These are phyloP conservation scores for Phaseolus coccineus DNA, from an alignment of 331 rosid genomes.

Conservation along the genomic window DNA sequence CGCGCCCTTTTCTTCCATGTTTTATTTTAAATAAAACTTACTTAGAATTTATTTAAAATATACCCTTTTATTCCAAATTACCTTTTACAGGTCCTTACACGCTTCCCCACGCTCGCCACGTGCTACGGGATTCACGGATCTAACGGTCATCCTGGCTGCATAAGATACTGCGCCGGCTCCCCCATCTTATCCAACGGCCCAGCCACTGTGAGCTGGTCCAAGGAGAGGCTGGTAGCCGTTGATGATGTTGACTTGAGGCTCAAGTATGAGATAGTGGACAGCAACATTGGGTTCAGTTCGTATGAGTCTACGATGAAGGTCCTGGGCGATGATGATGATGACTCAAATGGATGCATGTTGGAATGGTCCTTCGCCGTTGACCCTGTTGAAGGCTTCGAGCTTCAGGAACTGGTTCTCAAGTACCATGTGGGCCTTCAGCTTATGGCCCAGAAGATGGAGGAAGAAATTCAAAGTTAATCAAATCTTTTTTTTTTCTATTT, in stretches of 20 bases:
- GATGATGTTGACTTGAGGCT: slow-evolving; percentile 48
- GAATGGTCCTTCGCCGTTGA: slow-evolving; percentile 64
- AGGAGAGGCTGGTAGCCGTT: slow-evolving; percentile 58
- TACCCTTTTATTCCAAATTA: no score
- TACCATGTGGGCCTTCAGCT: slow-evolving; percentile 44
- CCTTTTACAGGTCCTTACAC: no score
- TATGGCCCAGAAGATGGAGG: slow-evolving; percentile 59
- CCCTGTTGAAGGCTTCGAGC: slow-evolving; percentile 56
- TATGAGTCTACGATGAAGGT: slow-evolving; percentile 60
- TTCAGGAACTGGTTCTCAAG: slow-evolving; percentile 48
- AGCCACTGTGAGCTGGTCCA: slow-evolving; percentile 53
- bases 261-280: slow-evolving; percentile 66
- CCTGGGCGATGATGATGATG: background rate
- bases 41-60: no score
- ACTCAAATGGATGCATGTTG: slow-evolving; percentile 48
- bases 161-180: slow-evolving; percentile 68
- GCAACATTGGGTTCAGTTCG: slow-evolving; percentile 63
- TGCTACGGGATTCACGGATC: slow-evolving; percentile 68
- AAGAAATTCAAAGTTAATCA: slow-evolving; percentile 30
- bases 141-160: slow-evolving; percentile 67
- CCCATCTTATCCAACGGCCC: slow-evolving; percentile 54
- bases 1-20: no score
- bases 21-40: no score
- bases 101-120: slow-evolving; percentile 55
- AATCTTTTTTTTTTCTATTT: no score